Conservation (phyloP, 2,329 filamentous ascomycete genomes). For the Pyricularia pennisetigena region DNA sequence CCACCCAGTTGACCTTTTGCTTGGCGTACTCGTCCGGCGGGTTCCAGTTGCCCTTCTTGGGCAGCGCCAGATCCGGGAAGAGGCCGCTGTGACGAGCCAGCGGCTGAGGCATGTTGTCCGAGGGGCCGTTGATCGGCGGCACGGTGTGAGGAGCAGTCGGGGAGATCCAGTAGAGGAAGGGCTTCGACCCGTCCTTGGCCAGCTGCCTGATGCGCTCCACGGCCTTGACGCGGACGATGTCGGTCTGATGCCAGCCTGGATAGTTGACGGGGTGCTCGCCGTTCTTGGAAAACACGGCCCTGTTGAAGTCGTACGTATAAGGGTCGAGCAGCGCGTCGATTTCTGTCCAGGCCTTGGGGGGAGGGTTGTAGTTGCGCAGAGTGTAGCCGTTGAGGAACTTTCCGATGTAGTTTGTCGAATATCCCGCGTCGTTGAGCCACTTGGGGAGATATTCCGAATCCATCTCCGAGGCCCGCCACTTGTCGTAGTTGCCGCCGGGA, state of each 20-base stretch:
- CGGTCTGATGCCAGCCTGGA: constrained; percentile 42
- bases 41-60: constrained; percentile 15
- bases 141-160: constrained; percentile 12
- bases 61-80: constrained; percentile 11
- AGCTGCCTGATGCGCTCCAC: constrained; percentile 12
- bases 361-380: constrained; percentile 26
- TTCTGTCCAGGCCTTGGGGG: constrained; percentile 17
- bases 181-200: constrained; percentile 8
- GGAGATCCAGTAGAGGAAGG: constrained; percentile 14
- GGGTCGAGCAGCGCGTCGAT: constrained; percentile 15
- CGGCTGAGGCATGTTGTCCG: not conserved
- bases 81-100: constrained; percentile 9
- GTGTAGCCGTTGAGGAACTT: constrained; percentile 35
- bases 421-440: constrained; percentile 31
- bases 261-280: constrained; percentile 42
- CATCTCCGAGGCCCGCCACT: constrained; percentile 30
- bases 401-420: constrained; percentile 30
- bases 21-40: constrained; percentile 10
- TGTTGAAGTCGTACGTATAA: constrained; percentile 17
- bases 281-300: constrained; percentile 16
- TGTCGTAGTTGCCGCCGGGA: constrained; percentile 32
- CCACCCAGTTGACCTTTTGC: constrained; percentile 12
- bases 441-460: constrained; percentile 31
- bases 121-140: not conserved
- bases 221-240: constrained; percentile 38